phyloP scores from a whole-genome alignment of 2,329 filamentous ascomycete genomes.

The Ophiocordyceps camponoti-leonardi region DNA sequence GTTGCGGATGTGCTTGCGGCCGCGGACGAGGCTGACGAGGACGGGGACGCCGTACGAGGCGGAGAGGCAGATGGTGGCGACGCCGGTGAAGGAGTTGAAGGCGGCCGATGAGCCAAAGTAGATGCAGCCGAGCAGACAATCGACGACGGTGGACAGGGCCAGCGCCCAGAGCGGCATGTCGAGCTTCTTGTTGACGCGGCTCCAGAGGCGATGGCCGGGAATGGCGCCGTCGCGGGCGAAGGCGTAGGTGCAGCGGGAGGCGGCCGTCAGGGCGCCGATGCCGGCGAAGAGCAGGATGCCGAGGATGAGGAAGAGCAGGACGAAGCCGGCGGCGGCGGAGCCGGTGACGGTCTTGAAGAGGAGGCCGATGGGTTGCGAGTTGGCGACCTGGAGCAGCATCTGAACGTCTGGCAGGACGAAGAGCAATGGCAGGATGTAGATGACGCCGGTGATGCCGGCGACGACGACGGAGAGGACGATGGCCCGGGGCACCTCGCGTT shows the following conservation, averaged over 20 bases:
- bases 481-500: conserved; percentile 46
- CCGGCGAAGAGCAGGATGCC: conserved; percentile 66
- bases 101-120: conserved; percentile 65
- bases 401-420: conserved; percentile 57
- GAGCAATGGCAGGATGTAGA: conserved; percentile 55
- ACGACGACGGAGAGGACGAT: conserved; percentile 51
- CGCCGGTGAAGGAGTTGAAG: conserved; percentile 66
- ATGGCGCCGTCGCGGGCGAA: conserved; percentile 63
- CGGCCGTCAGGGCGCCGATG: conserved; percentile 56
- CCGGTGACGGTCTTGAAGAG: conserved; percentile 64
- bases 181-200: conserved; percentile 43
- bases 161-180: conserved; percentile 57
- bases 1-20: conserved; percentile 45
- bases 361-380: conserved; percentile 58
- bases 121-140: conserved; percentile 57
- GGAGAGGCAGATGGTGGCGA: conserved; percentile 63
- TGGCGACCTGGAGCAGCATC: conserved; percentile 45
- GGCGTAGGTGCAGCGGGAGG: conserved; percentile 58
- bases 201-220: conserved; percentile 50
- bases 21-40: conserved; percentile 48
- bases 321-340: conserved; percentile 56
- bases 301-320: conserved; percentile 56
- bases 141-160: conserved; percentile 47
- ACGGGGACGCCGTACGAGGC: conserved; percentile 64
- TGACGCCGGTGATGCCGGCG: conserved; percentile 42